Evolutionary conservation across 768 basidiomycete genomes (phyloP).

Genomic region (Austroboletus festivus): DNA sequence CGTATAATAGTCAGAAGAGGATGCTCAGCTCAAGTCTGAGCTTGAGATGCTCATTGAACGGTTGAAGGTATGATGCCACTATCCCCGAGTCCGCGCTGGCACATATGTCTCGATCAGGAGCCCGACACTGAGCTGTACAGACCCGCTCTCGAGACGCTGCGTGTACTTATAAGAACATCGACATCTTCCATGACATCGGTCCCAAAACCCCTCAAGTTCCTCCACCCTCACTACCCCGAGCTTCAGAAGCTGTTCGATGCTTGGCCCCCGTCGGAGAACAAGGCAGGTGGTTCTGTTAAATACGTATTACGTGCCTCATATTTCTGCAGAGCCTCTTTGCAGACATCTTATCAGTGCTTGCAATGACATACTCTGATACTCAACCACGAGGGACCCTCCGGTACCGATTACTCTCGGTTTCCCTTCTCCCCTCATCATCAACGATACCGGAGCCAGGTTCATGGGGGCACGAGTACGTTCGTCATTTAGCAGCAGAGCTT

Average conservation of each 20-base stretch:
- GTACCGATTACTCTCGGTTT: constrained; percentile 83
- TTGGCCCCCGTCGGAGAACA: constrained; percentile 76
- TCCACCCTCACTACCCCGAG: constrained; percentile 89
- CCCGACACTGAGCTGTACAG: constrained; percentile 78
- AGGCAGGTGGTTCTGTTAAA: constrained; percentile 29
- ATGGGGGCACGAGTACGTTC: constrained; percentile 99
- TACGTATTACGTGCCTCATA: not conserved
- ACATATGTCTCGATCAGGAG: constrained; percentile 57
- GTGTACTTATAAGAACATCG: constrained; percentile 91
- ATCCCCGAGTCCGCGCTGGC: constrained; percentile 1
- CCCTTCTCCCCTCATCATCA: constrained; percentile 60
- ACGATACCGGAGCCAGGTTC: constrained; percentile 85
- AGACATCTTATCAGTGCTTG: constrained; percentile 95
- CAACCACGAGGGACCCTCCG: constrained; percentile 93
- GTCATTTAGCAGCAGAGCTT: constrained; percentile 93
- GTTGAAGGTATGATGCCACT: constrained; percentile 61
- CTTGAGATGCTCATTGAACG: constrained; percentile 97
- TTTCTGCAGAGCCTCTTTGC: constrained; percentile 79
- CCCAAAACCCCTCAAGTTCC: constrained; percentile 97
- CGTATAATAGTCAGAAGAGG: constrained; percentile 80
- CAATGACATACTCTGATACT: constrained; percentile 99
- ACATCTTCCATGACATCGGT: constrained; percentile 99
- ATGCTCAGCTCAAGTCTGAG: constrained; percentile 87
- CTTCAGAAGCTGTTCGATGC: constrained; percentile 81
- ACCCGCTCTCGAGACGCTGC: constrained; percentile 89